phyloP scores from a whole-genome alignment of 1,139 yeast species.

The Geotrichum aggregatum region DNA sequence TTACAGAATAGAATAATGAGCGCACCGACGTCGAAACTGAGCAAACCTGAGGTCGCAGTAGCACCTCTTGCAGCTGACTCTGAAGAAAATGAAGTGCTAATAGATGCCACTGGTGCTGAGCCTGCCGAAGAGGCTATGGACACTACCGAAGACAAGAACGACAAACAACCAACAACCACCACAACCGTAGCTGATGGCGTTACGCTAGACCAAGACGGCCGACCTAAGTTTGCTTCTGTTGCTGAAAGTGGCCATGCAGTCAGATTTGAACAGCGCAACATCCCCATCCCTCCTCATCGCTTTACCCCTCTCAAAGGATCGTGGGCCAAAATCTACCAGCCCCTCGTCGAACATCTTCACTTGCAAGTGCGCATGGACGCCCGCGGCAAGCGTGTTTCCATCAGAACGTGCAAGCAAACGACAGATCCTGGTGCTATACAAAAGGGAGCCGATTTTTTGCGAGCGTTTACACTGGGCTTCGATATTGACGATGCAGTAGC shows the following conservation, averaged over 20 bases:
- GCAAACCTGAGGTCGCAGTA: slow-evolving; percentile 24
- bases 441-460: slow-evolving; percentile 93
- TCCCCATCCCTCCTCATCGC: slow-evolving; percentile 94
- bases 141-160: slow-evolving; percentile 30
- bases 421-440: slow-evolving; percentile 92
- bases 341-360: slow-evolving; percentile 88
- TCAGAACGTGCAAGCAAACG: slow-evolving; percentile 77
- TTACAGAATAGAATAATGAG: slow-evolving; percentile 46
- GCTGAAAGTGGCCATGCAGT: slow-evolving; percentile 62
- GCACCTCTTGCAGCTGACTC: slow-evolving; percentile 29
- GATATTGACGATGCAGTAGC: slow-evolving; percentile 98
- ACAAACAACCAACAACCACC: slow-evolving; percentile 24
- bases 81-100: slow-evolving; percentile 55
- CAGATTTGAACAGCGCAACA: slow-evolving; percentile 79
- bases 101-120: slow-evolving; percentile 52
- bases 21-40: slow-evolving; percentile 61
- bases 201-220: slow-evolving; percentile 77
- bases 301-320: slow-evolving; percentile 84
- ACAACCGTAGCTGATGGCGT: slow-evolving; percentile 38
- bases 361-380: slow-evolving; percentile 94
- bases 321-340: slow-evolving; percentile 94
- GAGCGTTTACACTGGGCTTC: slow-evolving; percentile 92
- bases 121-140: slow-evolving; percentile 36
- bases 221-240: slow-evolving; percentile 81
- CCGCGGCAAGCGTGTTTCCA: slow-evolving; percentile 70